Base-by-base conservation (phyloP, 768 basidiomycete genomes). In the Tulasnella sp. region DNA sequence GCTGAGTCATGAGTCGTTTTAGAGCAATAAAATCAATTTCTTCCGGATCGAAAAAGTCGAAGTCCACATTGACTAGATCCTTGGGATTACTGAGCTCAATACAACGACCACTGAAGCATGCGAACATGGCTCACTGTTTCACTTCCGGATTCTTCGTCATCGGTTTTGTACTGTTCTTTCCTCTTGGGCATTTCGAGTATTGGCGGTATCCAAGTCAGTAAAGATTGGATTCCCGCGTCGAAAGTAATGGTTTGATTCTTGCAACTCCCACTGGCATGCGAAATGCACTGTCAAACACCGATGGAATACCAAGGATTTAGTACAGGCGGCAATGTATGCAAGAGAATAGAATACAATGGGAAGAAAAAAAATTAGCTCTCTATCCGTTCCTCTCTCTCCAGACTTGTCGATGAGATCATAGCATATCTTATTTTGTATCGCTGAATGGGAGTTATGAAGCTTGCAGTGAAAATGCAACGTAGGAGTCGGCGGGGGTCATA, bases 11-110 rank as follows among this genome's bases (percentile, higher is more conserved):
- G 20, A 74, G 61, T 19, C 67, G 64, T 57, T 72, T 72, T 46
- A 71, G 58, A 2, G 91, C 88, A 56, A 84, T 79, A 62, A 83
- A 95, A 67, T 98, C 92, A 59, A 86, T 72, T 2, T 84, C 77
- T 57, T 85, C 81, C 5, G 87, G 79, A 63, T 87, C 81, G 72
- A 87, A 92, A 63, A 95, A 98, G 57, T 95, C 90, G 61, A 98
- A 96, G 61, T 83, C 81, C 58, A 92, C 82, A 65, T 92, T 76
- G 66, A 92, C 73, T 59, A 82, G 72, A 61, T 70, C 74, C 74
- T 78, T 68, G 66, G 9, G 3, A 1, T 9, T 31, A 13, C 6
- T 28, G 19, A 47, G 45, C 50, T 22, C 27, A 29, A 19, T 22
- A 31, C 34, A n/a, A 39, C 24, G 20, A 12, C 16, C 22, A 28